Evolutionary conservation across 352 stramenopile species (phyloP).

Genomic region (Globisporangium nagaii): DNA sequence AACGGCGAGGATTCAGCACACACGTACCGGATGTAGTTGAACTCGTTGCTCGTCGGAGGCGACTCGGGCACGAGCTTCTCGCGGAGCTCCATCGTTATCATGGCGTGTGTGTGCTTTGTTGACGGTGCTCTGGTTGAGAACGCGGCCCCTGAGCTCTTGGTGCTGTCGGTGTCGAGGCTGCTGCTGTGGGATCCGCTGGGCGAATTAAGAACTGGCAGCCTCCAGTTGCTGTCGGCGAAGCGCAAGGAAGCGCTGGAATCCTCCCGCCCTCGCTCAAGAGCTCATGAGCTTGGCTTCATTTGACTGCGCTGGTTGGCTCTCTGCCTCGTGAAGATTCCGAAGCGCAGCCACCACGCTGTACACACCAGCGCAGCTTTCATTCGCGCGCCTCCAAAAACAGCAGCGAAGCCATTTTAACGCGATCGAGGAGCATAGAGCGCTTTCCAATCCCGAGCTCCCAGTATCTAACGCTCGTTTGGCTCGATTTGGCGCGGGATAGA

Average conservation of each 20-base stretch:
- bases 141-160: neutral
- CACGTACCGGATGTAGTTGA: conserved; percentile 13
- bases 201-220: neutral
- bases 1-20: neutral
- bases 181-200: neutral
- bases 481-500: too few species aligned
- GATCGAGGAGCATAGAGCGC: too few species aligned
- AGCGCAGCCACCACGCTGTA: too few species aligned
- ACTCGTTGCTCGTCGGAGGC: conserved; percentile 2
- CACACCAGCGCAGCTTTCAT: too few species aligned
- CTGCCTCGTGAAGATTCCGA: neutral
- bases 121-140: neutral
- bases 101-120: neutral
- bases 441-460: too few species aligned
- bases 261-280: neutral
- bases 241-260: too few species aligned
- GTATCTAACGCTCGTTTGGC: too few species aligned
- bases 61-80: conserved; percentile 9
- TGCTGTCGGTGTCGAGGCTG: neutral
- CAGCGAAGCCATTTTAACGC: too few species aligned
- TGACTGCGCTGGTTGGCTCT: neutral
- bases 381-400: too few species aligned
- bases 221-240: too few species aligned
- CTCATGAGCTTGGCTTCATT: neutral
- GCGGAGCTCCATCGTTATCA: conserved; percentile 7